phyloP scores from a whole-genome alignment of 2,329 filamentous ascomycete genomes.

The Epichloe scottii region DNA sequence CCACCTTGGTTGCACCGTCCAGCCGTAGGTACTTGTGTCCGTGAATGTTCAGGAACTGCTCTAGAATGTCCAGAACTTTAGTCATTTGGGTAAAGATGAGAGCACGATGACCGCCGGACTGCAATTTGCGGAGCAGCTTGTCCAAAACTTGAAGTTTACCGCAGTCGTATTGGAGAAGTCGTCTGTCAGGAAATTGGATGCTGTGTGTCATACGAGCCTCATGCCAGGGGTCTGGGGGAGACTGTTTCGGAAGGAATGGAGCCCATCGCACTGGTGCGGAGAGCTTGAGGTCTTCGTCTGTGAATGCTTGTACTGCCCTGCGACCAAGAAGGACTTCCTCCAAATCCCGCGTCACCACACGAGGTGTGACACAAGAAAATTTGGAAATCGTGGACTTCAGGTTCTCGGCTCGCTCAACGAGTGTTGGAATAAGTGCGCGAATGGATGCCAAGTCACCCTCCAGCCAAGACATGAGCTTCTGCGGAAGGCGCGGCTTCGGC shows the following conservation, averaged over 20 bases:
- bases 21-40: slow-evolving; percentile 93
- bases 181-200: slow-evolving; percentile 93
- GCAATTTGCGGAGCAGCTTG: slow-evolving; percentile 70
- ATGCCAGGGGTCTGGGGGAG: slow-evolving; percentile 71
- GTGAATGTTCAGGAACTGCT: slow-evolving; percentile 96
- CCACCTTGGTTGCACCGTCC: slow-evolving; percentile 91
- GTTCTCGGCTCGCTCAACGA: slow-evolving; percentile 58
- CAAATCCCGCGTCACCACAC: slow-evolving; percentile 71
- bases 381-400: slow-evolving; percentile 69
- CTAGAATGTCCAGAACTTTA: slow-evolving; percentile 91
- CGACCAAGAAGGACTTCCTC: slow-evolving; percentile 53
- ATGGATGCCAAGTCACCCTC: slow-evolving; percentile 55
- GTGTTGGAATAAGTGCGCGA: slow-evolving; percentile 55
- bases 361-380: slow-evolving; percentile 86
- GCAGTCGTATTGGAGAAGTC: slow-evolving; percentile 94
- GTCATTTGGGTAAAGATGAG: slow-evolving; percentile 99
- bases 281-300: slow-evolving; percentile 42
- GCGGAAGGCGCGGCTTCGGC: slow-evolving; percentile 46
- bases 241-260: slow-evolving; percentile 42
- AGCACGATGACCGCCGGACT: slow-evolving; percentile 81
- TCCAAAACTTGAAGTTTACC: slow-evolving; percentile 90
- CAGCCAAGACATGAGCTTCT: slow-evolving; percentile 60
- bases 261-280: slow-evolving; percentile 43
- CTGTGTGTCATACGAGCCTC: slow-evolving; percentile 84
- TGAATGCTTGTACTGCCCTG: slow-evolving; percentile 43